phyloP scores from a whole-genome alignment of 192 early-diverging fungal genomes.

The Mortierella hygrophila region DNA sequence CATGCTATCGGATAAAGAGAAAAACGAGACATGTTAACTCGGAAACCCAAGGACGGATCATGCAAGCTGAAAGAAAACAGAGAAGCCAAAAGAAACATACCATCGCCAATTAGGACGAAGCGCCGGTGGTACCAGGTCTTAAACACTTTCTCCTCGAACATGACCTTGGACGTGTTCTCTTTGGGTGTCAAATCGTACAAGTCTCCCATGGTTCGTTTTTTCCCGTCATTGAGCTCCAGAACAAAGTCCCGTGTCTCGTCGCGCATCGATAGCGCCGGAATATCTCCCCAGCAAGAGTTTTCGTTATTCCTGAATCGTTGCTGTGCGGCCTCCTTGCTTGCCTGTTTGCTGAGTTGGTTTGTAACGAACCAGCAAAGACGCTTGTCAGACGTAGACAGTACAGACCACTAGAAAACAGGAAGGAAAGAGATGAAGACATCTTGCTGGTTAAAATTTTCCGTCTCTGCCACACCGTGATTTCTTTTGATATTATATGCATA shows the following conservation, averaged over 20 bases:
- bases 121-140: conserved; percentile 13
- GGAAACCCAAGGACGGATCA: too few species aligned
- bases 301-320: not conserved
- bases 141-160: conserved; percentile 20
- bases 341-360: not conserved
- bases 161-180: not conserved
- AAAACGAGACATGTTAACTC: too few species aligned
- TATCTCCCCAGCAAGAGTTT: conserved; percentile 19
- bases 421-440: not conserved
- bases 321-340: not conserved
- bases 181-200: not conserved
- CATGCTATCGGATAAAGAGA: not conserved
- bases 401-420: conserved; percentile 6
- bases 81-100: not conserved
- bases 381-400: not conserved
- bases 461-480: too few species aligned
- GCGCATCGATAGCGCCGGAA: not conserved
- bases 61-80: too few species aligned
- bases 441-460: too few species aligned
- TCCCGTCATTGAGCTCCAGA: not conserved
- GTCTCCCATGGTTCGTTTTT: not conserved
- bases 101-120: conserved; percentile 15
- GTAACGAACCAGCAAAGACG: conserved; percentile 27
- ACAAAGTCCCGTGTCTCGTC: not conserved
- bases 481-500: too few species aligned